A percentile compares a stretch with the other conserved stretches of the same genome.
Conservation (phyloP, 345 rosid genomes). For the Syzygium grande region DNA sequence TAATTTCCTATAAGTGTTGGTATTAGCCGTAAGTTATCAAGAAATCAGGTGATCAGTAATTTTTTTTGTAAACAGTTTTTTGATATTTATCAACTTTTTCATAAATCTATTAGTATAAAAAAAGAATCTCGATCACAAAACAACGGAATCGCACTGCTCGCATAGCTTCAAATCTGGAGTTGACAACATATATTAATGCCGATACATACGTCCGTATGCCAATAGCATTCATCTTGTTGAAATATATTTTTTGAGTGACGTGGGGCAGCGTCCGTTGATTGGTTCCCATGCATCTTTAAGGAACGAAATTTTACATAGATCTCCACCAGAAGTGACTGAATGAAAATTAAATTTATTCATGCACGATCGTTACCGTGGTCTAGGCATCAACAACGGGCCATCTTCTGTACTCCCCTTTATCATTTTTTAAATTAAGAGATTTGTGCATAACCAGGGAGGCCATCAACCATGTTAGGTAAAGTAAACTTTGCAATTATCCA, state of each 20-base stretch:
- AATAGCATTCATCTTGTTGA: not conserved
- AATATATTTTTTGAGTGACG: not conserved
- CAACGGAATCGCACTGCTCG: not conserved
- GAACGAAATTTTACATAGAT: not conserved
- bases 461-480: not conserved
- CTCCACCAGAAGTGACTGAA: not conserved
- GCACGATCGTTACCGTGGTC: not conserved
- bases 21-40: not conserved
- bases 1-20: not conserved
- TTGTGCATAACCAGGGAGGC: not conserved
- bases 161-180: not conserved
- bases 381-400: not conserved
- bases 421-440: not conserved
- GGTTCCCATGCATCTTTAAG: not conserved
- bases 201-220: not conserved
- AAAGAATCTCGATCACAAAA: not conserved
- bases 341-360: not conserved
- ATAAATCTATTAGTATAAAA: not conserved
- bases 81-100: not conserved
- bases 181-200: not conserved
- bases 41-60: not conserved
- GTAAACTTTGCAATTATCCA: not conserved
- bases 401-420: not conserved
- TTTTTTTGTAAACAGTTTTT: not conserved
- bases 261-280: not conserved